Percentiles rank a stretch among this genome's conserved stretches.
phyloP scores from a whole-genome alignment of 495 filamentous ascomycete genomes.

The Chlorociboria aeruginascens region DNA sequence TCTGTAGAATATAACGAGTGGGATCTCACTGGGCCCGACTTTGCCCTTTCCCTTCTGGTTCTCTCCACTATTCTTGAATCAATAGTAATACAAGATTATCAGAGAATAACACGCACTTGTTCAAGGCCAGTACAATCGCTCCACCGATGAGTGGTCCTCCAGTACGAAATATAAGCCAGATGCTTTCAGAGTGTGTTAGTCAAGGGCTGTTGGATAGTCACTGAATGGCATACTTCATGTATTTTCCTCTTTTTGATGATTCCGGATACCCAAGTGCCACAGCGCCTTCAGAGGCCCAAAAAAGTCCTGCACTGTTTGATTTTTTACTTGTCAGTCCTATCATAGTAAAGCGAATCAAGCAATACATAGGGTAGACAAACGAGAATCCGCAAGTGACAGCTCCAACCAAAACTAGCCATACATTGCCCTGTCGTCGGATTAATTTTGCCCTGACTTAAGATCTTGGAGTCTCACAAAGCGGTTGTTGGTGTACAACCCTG shows the following conservation, averaged over 20 bases:
- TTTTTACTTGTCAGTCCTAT: too few relatives aligned
- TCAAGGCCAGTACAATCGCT: conserved; percentile 49
- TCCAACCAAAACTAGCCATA: conserved; percentile 52
- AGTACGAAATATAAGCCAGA: conserved; percentile 51
- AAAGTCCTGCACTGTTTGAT: conserved; percentile 42
- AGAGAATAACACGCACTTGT: conserved; percentile 15
- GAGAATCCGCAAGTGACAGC: conserved; percentile 49
- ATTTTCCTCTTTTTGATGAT: conserved; percentile 45
- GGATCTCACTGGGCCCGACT: conserved; percentile 39
- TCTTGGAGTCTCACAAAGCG: conserved; percentile 25
- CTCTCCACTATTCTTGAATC: conserved; percentile 4
- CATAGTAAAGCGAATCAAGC: too few relatives aligned
- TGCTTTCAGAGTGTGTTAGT: conserved; percentile 20
- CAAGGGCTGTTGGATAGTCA: too few relatives aligned
- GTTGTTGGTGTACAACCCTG: conserved; percentile 56
- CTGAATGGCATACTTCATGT: conserved; percentile 20
- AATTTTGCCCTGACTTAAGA: too few relatives aligned
- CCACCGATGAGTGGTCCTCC: conserved; percentile 53
- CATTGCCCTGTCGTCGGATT: conserved; percentile 22
- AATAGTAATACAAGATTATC: too few relatives aligned
- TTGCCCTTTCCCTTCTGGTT: conserved; percentile 39
- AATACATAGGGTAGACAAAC: too few relatives aligned
- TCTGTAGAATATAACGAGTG: too few relatives aligned
- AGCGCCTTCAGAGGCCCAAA: conserved; percentile 56
- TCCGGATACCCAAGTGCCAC: conserved; percentile 56